Evolutionary conservation across 305 asterid species (phyloP).

Genomic region (Caryopteris hybrid): DNA sequence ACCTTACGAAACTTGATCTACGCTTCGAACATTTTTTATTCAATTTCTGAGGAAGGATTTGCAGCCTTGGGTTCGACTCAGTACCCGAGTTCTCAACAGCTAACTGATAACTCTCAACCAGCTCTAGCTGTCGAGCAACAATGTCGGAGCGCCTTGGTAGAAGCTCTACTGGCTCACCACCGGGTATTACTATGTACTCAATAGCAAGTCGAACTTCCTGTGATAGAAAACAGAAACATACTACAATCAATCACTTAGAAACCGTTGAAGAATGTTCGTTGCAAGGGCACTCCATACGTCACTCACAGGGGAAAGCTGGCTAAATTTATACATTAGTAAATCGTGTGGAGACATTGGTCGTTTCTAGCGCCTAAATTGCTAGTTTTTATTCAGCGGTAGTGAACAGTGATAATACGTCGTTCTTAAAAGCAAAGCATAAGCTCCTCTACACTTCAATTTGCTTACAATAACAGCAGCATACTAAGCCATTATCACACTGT

Average conservation of each 20-base stretch:
- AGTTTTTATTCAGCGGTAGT: no score
- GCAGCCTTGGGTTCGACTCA: constrained; percentile 76
- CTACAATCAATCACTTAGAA: neutral
- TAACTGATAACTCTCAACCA: constrained; percentile 84
- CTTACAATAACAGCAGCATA: no score
- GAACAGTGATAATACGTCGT: no score
- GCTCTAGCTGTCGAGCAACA: constrained; percentile 85
- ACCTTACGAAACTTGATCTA: constrained; percentile 28
- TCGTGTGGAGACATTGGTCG: no score
- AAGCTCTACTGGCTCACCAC: constrained; percentile 94
- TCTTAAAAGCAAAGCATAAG: no score
- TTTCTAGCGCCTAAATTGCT: no score
- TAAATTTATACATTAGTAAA: no score
- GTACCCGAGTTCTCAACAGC: constrained; percentile 88
- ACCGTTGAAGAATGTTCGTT: no score
- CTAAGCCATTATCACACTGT: no score
- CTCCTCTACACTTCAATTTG: no score
- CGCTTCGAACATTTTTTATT: constrained; percentile 33
- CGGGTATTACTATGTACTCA: constrained; percentile 96
- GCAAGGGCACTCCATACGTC: no score
- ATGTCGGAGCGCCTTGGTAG: constrained; percentile 92
- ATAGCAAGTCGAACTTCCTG: constrained; percentile 98
- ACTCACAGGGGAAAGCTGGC: no score
- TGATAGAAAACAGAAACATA: neutral
- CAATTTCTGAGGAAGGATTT: constrained; percentile 83